These are phyloP conservation scores for Harrya chromipes DNA, from an alignment of 768 basidiomycete species.

Conservation along the genomic window DNA sequence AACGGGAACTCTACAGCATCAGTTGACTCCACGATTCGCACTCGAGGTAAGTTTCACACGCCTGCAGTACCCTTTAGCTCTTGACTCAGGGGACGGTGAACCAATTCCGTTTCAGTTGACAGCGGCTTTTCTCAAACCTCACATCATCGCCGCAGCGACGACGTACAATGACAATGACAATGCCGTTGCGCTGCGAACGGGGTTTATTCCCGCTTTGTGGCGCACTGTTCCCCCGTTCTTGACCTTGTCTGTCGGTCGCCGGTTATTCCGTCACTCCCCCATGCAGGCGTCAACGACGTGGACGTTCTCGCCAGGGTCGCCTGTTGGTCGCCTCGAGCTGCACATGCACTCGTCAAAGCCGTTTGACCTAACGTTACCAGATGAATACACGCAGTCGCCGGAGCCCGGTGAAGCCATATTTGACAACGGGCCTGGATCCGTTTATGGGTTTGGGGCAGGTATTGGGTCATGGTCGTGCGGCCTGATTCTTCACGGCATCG, in stretches of 20 bases:
- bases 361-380: slow-evolving; percentile 32
- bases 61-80: slow-evolving; percentile 10
- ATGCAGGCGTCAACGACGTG: slow-evolving; percentile 43
- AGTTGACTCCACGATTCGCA: slow-evolving; percentile 63
- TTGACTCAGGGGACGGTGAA: slow-evolving; percentile 8
- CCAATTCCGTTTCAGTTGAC: slow-evolving; percentile 35
- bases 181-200: slow-evolving; percentile 38
- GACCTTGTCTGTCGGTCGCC: slow-evolving; percentile 46
- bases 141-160: slow-evolving; percentile 39
- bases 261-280: slow-evolving; percentile 48
- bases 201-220: slow-evolving; percentile 34
- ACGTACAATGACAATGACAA: slow-evolving; percentile 52
- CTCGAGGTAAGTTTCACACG: slow-evolving; percentile 39
- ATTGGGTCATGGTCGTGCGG: slow-evolving; percentile 48
- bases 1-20: slow-evolving; percentile 70
- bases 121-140: slow-evolving; percentile 40
- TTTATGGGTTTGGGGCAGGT: slow-evolving; percentile 48
- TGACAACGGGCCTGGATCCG: slow-evolving; percentile 41
- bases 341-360: slow-evolving; percentile 42
- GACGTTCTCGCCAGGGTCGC: slow-evolving; percentile 24
- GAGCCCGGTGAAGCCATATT: slow-evolving; percentile 21
- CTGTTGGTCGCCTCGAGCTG: slow-evolving; percentile 35
- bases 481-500: slow-evolving; percentile 42
- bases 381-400: slow-evolving; percentile 23
- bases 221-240: slow-evolving; percentile 37